These are phyloP conservation scores for Kodamaea fungicola DNA, from an alignment of 1,139 yeast species.

Conservation along the genomic window DNA sequence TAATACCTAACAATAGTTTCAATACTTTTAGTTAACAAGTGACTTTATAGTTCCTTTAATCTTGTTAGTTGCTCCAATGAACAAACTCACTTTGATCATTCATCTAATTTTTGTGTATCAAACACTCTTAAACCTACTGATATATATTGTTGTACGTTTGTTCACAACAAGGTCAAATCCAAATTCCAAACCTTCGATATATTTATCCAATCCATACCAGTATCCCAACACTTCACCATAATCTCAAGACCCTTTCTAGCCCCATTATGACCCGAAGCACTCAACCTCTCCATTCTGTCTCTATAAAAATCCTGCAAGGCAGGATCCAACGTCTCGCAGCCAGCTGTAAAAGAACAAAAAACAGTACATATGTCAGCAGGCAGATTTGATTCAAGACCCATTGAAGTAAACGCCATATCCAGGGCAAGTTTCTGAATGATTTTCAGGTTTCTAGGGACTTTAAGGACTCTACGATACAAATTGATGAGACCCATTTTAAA, in stretches of 20 bases:
- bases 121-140: no score
- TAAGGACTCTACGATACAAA: conserved; percentile 52
- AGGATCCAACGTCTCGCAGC: conserved; percentile 50
- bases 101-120: neutral
- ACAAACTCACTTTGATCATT: no score
- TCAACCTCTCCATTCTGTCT: conserved; percentile 35
- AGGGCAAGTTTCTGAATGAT: conserved; percentile 47
- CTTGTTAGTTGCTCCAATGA: no score
- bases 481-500: conserved; percentile 54
- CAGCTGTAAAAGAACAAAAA: conserved; percentile 56
- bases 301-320: conserved; percentile 32
- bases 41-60: no score
- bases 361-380: conserved; percentile 57
- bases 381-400: conserved; percentile 31
- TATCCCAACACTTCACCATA: conserved; percentile 55
- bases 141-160: no score
- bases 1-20: no score
- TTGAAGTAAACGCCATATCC: conserved; percentile 34
- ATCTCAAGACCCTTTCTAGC: conserved; percentile 48
- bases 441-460: conserved; percentile 43
- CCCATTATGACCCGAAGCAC: conserved; percentile 44
- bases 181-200: conserved; percentile 43
- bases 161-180: conserved; percentile 45
- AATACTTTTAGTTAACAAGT: no score
- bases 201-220: conserved; percentile 56